phyloP scores from a whole-genome alignment of 164 flowering plant genomes.

The Tetracentron sinense region DNA sequence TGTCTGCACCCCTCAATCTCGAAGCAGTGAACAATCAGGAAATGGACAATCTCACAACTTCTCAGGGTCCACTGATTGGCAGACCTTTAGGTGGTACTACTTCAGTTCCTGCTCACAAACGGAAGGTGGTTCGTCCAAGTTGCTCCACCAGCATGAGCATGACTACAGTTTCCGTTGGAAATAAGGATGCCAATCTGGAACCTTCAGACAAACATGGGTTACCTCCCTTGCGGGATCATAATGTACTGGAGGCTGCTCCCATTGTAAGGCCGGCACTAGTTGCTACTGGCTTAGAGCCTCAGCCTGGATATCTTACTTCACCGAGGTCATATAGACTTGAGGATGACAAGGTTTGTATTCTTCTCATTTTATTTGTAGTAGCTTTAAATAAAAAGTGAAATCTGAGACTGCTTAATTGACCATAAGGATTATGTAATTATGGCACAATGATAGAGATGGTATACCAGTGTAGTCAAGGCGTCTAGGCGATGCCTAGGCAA shows the following conservation, averaged over 20 bases:
- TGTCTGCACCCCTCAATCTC: conserved; percentile 3
- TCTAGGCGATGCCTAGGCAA: too few relatives aligned
- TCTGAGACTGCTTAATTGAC: neutral
- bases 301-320: conserved; percentile 10
- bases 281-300: conserved; percentile 13
- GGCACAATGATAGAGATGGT: neutral
- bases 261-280: neutral
- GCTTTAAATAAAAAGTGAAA: neutral
- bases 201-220: conserved; percentile 5
- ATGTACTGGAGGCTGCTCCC: conserved; percentile 8
- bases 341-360: conserved; percentile 21
- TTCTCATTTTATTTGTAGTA: neutral
- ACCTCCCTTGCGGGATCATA: conserved; percentile 6
- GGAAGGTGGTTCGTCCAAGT: conserved; percentile 18
- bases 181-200: conserved; percentile 8
- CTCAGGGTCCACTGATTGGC: conserved; percentile 6
- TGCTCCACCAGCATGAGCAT: conserved; percentile 4
- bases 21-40: conserved; percentile 9
- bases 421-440: neutral
- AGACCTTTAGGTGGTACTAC: conserved; percentile 11
- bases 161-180: conserved; percentile 12
- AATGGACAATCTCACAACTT: conserved; percentile 9
- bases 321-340: conserved; percentile 7
- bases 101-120: conserved; percentile 9
- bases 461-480: too few relatives aligned